Base-by-base conservation (phyloP, 139 green algal species). In the Gonium pectorale region DNA sequence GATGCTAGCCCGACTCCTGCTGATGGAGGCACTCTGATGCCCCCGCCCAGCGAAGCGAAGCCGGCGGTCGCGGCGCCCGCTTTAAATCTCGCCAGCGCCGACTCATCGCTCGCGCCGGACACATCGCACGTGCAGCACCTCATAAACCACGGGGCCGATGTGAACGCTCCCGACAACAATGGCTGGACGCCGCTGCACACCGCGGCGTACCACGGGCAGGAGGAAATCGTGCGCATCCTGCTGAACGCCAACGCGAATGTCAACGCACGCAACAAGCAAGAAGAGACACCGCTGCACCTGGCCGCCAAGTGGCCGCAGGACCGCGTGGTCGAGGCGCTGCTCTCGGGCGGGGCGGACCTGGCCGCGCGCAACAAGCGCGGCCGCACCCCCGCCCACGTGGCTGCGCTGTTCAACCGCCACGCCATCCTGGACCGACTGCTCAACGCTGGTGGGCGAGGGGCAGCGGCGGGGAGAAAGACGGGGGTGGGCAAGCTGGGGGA, bases 271-370 rank as follows among this genome's bases (percentile, higher is more conserved):
- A 87, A 87, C 69, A 79, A 74, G 60, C 21, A 9, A 0, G 33
- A 59, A 24, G 86, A 90, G 66, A 90, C 86, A 0, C 63, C 86
- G 0, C 52, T 90, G 60, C 86, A 90, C 41, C 49, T 90, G 33
- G 86, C 86, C 1, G 80, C 86, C 7, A 90, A 90, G 33, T 90
- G 86, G 86, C 86, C 86, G 3, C 80, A 90, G 60, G 86, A 90
- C 52, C 49, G 80, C 17, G 86, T 83, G 2, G 80, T 83, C 3
- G 80, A 90, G 46, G 66, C 77, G n/a, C 72, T 90, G 64, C 74
- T 80, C 29, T 21, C 31, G 6, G 79, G 67, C 15, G 86, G 86
- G 2, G 79, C 86, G 9, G 72, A 90, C 72, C 80, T 80, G 0
- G 52, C 85, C 21, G 86, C 86, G 7, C 43, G 60, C 38, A 90